Conservation (phyloP, 148 eudicot genomes). For the Linanthus parryae region DNA sequence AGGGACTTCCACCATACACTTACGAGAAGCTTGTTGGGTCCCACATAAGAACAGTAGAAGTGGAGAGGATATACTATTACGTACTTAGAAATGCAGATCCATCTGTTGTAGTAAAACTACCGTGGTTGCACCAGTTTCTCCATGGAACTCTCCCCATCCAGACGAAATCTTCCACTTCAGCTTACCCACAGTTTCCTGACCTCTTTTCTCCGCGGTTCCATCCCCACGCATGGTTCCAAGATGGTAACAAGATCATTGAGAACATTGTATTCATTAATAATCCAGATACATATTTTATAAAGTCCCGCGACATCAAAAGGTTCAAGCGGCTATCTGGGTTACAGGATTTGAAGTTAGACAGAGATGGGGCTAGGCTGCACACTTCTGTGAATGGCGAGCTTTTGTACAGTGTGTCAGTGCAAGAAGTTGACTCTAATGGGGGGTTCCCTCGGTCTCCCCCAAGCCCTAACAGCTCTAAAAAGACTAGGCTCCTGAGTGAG, state of each 20-base stretch:
- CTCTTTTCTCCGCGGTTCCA: conserved; percentile 71
- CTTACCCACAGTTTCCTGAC: conserved; percentile 56
- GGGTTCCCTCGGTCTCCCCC: conserved; percentile 14
- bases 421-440: conserved; percentile 12
- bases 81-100: conserved; percentile 60
- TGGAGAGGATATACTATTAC: conserved; percentile 61
- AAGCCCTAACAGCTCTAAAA: conserved; percentile 14
- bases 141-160: conserved; percentile 45
- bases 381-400: conserved; percentile 13
- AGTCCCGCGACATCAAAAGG: conserved; percentile 40
- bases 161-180: conserved; percentile 6
- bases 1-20: conserved; percentile 52
- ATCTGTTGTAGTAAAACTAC: conserved; percentile 40
- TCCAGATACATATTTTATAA: conserved; percentile 40
- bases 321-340: conserved; percentile 61
- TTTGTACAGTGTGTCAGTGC: conserved; percentile 16
- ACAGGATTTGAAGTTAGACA: conserved; percentile 35
- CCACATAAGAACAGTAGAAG: conserved; percentile 39
- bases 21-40: conserved; percentile 48
- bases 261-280: conserved; percentile 46
- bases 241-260: conserved; percentile 23
- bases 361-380: conserved; percentile 21
- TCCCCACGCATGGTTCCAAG: conserved; percentile 29
- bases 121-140: conserved; percentile 43
- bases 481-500: conserved; percentile 16